Evolutionary conservation across 1,139 yeast genomes (phyloP).

Genomic region (Casaregolazyma lundiana): DNA sequence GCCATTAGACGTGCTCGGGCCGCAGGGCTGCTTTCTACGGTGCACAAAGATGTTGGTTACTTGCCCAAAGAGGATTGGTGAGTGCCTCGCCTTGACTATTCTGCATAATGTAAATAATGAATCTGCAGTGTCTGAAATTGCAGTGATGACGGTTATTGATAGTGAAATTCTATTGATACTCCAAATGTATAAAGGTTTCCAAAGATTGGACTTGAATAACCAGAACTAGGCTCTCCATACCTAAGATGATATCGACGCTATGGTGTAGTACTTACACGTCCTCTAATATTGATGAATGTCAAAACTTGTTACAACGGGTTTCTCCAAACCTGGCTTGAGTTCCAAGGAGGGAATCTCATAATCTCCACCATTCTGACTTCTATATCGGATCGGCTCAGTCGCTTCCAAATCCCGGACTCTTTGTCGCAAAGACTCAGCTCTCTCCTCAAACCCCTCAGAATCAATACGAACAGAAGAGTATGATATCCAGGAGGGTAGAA

Average conservation of each 20-base stretch:
- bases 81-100: not conserved
- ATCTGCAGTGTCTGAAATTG: not conserved
- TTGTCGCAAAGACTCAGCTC: conserved; percentile 4
- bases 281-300: not conserved
- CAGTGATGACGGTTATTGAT: not conserved
- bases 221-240: no score
- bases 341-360: not conserved
- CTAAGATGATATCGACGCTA: no score
- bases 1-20: conserved; percentile 68
- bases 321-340: conserved; percentile 1
- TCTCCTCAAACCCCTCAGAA: not conserved
- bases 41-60: conserved; percentile 46
- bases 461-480: not conserved
- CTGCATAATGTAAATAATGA: not conserved
- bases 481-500: conserved; percentile 5
- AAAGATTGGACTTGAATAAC: no score
- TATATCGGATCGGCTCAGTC: conserved; percentile 2
- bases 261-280: no score
- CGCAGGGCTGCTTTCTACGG: conserved; percentile 61
- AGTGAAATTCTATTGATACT: no score
- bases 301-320: not conserved
- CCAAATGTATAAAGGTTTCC: no score
- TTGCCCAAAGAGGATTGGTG: conserved; percentile 14
- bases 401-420: not conserved
- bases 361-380: conserved; percentile 7